Base-by-base conservation (phyloP, 352 stramenopile genomes). In the Phytopythium montanum region DNA sequence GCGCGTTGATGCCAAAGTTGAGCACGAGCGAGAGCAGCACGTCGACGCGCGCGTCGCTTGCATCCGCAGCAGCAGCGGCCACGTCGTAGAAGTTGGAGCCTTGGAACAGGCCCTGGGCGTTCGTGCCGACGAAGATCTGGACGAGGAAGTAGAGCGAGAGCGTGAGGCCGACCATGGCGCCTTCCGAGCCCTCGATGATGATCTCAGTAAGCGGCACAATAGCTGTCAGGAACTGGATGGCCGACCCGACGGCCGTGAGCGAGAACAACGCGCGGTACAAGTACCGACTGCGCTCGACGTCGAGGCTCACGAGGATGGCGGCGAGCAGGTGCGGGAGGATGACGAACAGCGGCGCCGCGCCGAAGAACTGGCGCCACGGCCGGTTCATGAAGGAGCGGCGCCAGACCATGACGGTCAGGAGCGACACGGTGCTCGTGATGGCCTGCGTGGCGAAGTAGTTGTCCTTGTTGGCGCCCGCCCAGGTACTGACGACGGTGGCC, bases 101-200 rank as follows among this genome's bases (percentile, higher is more conserved):
- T 42, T 75, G 62, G 46, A 79, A 77, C 31, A 85, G 70, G 6
- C 70, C 64, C 28, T 64, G 68, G 29, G 78, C 54, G 50, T 80
- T 59, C 12, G 72, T 85, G 54, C 66, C 74, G 3, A 72, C 72
- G 29, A 83, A 79, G 16, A 83, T 60, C 36, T 72, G 68, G 44
- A 85, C 73, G 45, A 85, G 70, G 33, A 69, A 73, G 60, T 85
- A 76, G 33, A 88, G 75, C 31, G 79, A 79, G 36, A 85, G 56
- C 33, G 73, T 58, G 41, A 88, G 67, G 0, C 75, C 79, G 18
- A 87, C 73, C 38, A 73, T 80, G 7, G 67, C 75, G n/a, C 75
- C 73, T 50, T 87, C 77, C 0, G 71, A 84, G 12, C 77, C 77
- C 51, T 81, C 72, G 36, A 81, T 70, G 48, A 85, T 78, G 61